Conservation (phyloP, 108 stramenopile genomes). For the Ochromonas danica region DNA sequence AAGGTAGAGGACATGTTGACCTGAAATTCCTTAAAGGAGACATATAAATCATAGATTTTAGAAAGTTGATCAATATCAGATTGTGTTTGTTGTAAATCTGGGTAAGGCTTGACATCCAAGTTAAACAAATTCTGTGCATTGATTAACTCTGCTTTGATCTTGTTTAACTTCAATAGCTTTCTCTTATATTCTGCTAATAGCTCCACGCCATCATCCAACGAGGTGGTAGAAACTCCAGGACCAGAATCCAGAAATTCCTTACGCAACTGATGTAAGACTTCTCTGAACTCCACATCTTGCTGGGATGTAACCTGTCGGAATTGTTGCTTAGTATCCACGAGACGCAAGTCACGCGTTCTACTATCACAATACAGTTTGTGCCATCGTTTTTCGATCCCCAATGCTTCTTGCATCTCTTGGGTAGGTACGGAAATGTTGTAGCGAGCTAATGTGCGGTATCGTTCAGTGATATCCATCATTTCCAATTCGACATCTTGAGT, state of each 20-base stretch:
- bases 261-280: constrained; percentile 41
- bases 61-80: constrained; percentile 50
- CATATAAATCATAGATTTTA: constrained; percentile 53
- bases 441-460: constrained; percentile 57
- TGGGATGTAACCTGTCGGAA: constrained; percentile 62
- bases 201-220: constrained; percentile 64
- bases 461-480: constrained; percentile 41
- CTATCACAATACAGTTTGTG: constrained; percentile 48
- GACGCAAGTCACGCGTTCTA: constrained; percentile 61
- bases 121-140: constrained; percentile 68
- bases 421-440: constrained; percentile 40
- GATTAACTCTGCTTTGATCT: constrained; percentile 46
- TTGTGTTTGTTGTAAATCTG: constrained; percentile 51
- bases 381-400: constrained; percentile 46
- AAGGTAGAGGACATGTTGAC: constrained; percentile 42
- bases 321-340: constrained; percentile 59
- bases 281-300: constrained; percentile 55
- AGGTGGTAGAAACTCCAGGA: constrained; percentile 49
- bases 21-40: constrained; percentile 62
- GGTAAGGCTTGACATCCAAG: constrained; percentile 58
- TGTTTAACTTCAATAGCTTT: constrained; percentile 35
- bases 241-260: constrained; percentile 50
- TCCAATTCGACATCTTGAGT: constrained; percentile 63
- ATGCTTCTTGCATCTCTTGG: constrained; percentile 47
- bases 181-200: constrained; percentile 49